These are phyloP conservation scores for Arthrobotrys megalospora DNA, from an alignment of 2,329 filamentous ascomycete genomes.

Conservation along the genomic window DNA sequence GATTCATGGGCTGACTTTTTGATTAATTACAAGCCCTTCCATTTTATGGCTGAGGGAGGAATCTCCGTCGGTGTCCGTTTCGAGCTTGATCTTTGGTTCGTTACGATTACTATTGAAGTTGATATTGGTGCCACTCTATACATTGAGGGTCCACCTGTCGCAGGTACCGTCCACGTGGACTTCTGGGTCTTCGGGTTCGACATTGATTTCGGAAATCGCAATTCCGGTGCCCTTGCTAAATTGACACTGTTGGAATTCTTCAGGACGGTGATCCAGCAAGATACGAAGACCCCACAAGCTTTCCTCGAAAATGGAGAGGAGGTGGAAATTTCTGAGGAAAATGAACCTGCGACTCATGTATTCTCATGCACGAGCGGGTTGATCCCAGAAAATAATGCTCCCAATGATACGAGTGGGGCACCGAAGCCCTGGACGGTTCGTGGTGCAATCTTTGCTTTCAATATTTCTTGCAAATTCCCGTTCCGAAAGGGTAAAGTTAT, in stretches of 20 bases:
- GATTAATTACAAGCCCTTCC: constrained; percentile 68
- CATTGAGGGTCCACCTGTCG: constrained; percentile 59
- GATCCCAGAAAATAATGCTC: constrained; percentile 22
- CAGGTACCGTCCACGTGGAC: constrained; percentile 64
- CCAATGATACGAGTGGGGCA: constrained; percentile 22
- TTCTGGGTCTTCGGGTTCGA: constrained; percentile 64
- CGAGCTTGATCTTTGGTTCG: constrained; percentile 28
- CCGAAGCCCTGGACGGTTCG: constrained; percentile 51
- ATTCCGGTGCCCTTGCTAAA: neutral
- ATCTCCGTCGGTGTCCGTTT: constrained; percentile 26
- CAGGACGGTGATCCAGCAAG: constrained; percentile 25
- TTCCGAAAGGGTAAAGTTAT: constrained; percentile 28
- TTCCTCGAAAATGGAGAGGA: constrained; percentile 2
- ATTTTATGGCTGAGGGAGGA: constrained; percentile 65
- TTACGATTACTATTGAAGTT: constrained; percentile 53
- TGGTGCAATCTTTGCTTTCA: constrained; percentile 56
- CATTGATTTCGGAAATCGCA: constrained; percentile 58
- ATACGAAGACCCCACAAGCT: constrained; percentile 17
- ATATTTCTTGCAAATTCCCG: constrained; percentile 52
- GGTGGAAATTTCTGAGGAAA: neutral
- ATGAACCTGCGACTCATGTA: constrained; percentile 26
- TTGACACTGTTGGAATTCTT: constrained; percentile 32
- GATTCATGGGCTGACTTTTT: constrained; percentile 68
- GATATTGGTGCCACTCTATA: constrained; percentile 60
- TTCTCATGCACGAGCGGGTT: constrained; percentile 37